Evolutionary conservation across 805 yeast species (phyloP).

Genomic region (Kodamaea restingae): DNA sequence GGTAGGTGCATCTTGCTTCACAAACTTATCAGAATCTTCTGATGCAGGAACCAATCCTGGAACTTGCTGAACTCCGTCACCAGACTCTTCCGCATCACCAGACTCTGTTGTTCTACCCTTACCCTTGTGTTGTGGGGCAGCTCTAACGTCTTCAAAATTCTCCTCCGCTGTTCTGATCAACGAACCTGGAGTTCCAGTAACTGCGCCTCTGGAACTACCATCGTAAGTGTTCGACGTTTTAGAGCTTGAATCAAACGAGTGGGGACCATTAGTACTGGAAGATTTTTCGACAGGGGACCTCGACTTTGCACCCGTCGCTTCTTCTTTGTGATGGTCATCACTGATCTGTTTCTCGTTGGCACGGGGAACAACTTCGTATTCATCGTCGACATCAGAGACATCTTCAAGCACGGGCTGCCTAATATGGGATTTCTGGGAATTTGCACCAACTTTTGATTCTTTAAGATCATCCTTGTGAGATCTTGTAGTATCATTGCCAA

Average conservation of each 20-base stretch:
- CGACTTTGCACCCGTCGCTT: too few relatives aligned
- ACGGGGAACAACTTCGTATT: neutral
- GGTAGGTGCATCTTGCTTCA: neutral
- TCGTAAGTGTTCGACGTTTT: too few relatives aligned
- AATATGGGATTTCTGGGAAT: neutral
- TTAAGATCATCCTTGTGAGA: neutral
- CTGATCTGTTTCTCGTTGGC: neutral
- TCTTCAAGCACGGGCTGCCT: slow-evolving; percentile 4
- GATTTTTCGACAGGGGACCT: too few relatives aligned
- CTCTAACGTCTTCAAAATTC: slow-evolving; percentile 15
- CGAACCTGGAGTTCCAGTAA: slow-evolving; percentile 1
- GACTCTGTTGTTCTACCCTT: neutral
- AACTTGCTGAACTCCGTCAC: slow-evolving; percentile 15
- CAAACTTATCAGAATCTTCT: slow-evolving; percentile 3
- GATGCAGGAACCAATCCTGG: slow-evolving; percentile 16
- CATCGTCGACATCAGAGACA: slow-evolving; percentile 2
- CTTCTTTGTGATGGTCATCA: too few relatives aligned
- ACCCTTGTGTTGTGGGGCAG: slow-evolving; percentile 12
- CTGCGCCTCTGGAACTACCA: neutral
- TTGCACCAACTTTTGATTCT: neutral
- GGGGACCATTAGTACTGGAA: neutral
- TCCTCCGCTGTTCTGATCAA: slow-evolving; percentile 13
- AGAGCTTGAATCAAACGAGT: neutral
- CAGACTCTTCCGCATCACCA: neutral
- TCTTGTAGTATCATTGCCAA: neutral